Conservation (phyloP, 768 basidiomycete genomes). For the Podaxis sp. region DNA sequence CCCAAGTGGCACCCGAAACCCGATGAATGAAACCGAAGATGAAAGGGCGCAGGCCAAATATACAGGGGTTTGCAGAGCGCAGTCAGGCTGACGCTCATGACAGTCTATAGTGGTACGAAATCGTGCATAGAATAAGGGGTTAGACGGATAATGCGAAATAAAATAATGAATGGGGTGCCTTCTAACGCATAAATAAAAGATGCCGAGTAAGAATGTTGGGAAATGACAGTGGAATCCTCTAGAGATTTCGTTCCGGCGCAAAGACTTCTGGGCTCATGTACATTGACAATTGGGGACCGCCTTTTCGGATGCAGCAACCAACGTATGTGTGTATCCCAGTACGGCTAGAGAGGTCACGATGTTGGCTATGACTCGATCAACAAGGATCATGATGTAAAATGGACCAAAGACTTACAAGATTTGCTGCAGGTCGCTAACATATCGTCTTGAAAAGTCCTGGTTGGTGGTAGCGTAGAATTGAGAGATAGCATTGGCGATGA, state of each 20-base stretch:
- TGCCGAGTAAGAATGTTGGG: not conserved
- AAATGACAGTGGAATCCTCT: not conserved
- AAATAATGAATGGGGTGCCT: not conserved
- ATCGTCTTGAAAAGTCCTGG: slow-evolving; percentile 11
- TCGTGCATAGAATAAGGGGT: not conserved
- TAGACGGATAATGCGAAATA: not conserved
- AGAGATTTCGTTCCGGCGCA: slow-evolving; percentile 12
- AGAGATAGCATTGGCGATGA: slow-evolving; percentile 17
- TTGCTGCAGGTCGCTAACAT: slow-evolving; percentile 11
- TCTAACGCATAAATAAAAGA: not conserved
- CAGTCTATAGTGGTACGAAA: not conserved
- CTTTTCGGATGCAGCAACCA: slow-evolving; percentile 18
- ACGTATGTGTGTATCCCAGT: slow-evolving; percentile 24
- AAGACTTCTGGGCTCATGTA: slow-evolving; percentile 22
- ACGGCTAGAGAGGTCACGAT: slow-evolving; percentile 17
- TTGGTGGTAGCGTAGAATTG: slow-evolving; percentile 16
- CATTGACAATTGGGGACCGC: slow-evolving; percentile 20
- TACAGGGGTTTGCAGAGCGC: slow-evolving; percentile 1
- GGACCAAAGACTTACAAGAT: slow-evolving; percentile 17
- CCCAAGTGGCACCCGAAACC: not conserved
- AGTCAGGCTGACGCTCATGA: not conserved
- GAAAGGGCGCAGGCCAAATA: not conserved
- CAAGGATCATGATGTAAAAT: not conserved
- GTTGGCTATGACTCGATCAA: slow-evolving; percentile 7
- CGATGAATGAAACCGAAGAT: not conserved